Percentiles rank a stretch among this genome's conserved stretches.
phyloP scores from a whole-genome alignment of 257 asterid species.

The Solanum bukasovii region DNA sequence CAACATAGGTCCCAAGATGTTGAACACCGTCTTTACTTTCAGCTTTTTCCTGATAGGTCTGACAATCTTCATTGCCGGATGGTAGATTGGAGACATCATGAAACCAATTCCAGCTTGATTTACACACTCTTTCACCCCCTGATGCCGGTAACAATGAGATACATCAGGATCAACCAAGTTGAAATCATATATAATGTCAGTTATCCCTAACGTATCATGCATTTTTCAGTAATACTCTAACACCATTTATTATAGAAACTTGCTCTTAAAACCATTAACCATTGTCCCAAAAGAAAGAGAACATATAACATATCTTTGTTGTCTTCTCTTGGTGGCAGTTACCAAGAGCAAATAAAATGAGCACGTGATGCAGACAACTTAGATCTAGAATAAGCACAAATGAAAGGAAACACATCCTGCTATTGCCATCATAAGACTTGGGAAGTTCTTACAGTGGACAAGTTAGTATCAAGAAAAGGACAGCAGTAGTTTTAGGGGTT shows the following conservation, averaged over 20 bases:
- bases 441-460: background rate
- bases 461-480: background rate
- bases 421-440: background rate
- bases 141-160: background rate
- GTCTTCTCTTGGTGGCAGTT: background rate
- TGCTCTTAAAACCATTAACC: background rate
- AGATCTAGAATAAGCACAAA: background rate
- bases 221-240: background rate
- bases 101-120: slow-evolving; percentile 71
- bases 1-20: slow-evolving; percentile 73
- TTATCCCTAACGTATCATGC: background rate
- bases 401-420: background rate
- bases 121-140: slow-evolving; percentile 58
- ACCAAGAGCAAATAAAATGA: background rate
- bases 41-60: slow-evolving; percentile 70
- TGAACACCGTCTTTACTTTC: slow-evolving; percentile 66
- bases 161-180: background rate
- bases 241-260: background rate
- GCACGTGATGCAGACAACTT: background rate
- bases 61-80: slow-evolving; percentile 76
- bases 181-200: background rate
- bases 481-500: background rate
- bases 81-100: slow-evolving; percentile 83
- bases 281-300: background rate
- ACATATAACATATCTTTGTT: background rate